A percentile compares a stretch with the other conserved stretches of the same genome.
Evolutionary conservation across 768 basidiomycete species (phyloP).

Genomic region (Rhizopogon roseolus): DNA sequence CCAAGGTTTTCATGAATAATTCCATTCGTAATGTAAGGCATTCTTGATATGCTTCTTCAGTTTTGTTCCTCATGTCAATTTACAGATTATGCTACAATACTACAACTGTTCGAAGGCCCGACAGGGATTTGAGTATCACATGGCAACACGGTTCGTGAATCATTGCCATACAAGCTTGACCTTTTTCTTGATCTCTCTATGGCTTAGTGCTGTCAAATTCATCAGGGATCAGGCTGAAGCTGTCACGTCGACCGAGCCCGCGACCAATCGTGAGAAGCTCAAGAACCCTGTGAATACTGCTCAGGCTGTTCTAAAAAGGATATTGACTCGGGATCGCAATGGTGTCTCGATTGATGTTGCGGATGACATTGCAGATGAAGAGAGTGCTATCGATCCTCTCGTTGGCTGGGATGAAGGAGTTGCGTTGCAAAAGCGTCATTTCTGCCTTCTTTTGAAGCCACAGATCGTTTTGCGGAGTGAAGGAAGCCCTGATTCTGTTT

Average conservation of each 20-base stretch:
- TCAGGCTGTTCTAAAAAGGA: conserved; percentile 63
- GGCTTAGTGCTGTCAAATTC: conserved; percentile 71
- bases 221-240: conserved; percentile 77
- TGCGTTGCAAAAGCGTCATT: conserved; percentile 64
- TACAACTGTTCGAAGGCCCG: conserved; percentile 78
- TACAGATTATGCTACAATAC: conserved; percentile 81
- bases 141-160: conserved; percentile 68
- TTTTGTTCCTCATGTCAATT: conserved; percentile 7
- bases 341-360: conserved; percentile 39
- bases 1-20: conserved; percentile 73
- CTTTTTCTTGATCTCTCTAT: conserved; percentile 2
- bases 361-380: conserved; percentile 23
- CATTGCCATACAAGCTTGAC: conserved; percentile 5
- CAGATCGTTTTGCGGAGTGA: conserved; percentile 76
- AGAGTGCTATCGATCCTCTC: conserved; percentile 49
- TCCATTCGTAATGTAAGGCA: conserved; percentile 69
- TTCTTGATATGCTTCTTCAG: background rate
- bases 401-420: conserved; percentile 73
- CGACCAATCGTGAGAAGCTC: conserved; percentile 19
- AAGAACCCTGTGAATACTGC: conserved; percentile 39
- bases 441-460: conserved; percentile 85
- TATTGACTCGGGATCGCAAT: conserved; percentile 50
- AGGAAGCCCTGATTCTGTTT: conserved; percentile 38
- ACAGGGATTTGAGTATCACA: conserved; percentile 80
- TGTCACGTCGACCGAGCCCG: conserved; percentile 9